Base-by-base conservation (phyloP, 2,329 filamentous ascomycete genomes). In the Pyricularia pennisetigena region DNA sequence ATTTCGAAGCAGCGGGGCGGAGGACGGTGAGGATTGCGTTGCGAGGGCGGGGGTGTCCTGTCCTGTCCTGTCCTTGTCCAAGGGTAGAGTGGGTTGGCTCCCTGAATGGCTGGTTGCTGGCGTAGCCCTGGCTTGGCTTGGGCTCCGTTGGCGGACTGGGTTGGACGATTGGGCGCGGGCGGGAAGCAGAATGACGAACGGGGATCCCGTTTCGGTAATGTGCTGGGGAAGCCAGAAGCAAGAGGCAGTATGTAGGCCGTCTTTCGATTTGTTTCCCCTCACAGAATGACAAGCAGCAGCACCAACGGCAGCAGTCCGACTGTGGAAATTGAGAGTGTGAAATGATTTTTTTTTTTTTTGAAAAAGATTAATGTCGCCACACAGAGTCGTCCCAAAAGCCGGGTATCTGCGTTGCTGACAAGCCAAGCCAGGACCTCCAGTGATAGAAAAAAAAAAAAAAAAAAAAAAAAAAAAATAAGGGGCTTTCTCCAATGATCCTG, bases 11-110 rank as follows among this genome's bases (percentile, higher is more conserved):
- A 64, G 35, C 63, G 30, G 41, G 41, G 41, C 41, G 41, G 41
- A 49, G 30, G 30, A 65, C 63, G 63, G 63, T 65, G 63, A 65
- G 30, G 63, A 65, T 65, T 65, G 63, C 30, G 63, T 30, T 35
- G 63, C 20, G 41, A 49, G 63, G 63, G 63, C 63, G 63, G 63
- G 63, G 63, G 30, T 35, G 30, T 49, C 41, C 41, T 49, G 41
- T 49, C 32, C 41, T n/a, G 41, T 49, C 16, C 16, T n/a, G 41
- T 49, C 41, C 41, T 49, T 49, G 41, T 49, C 41, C 30, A 62
- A 29, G 23, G 30, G 63, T n/a, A 35, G 63, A 35, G 30, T 65
- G 63, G 63, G 63, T 30, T 65, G 63, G 63, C 63, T 65, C 41
- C 41, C 41, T 49, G 41, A 16, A 49, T 49, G 41, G 41, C 41